These are phyloP conservation scores for Penicillium alfredii DNA, from an alignment of 495 filamentous ascomycete genomes.

Conservation along the genomic window DNA sequence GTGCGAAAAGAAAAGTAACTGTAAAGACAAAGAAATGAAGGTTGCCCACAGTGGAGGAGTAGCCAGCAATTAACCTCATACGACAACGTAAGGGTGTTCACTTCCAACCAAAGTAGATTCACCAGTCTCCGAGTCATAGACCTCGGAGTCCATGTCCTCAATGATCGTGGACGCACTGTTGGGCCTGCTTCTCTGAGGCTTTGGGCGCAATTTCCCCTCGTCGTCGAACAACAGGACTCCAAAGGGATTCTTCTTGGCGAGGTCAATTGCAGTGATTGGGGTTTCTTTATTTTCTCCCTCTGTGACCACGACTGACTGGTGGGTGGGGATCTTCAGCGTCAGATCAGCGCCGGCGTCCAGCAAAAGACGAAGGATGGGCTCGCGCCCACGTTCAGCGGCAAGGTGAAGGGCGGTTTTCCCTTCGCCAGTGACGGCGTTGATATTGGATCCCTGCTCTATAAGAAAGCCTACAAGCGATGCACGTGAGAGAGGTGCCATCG, in stretches of 20 bases:
- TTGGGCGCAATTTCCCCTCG: constrained; percentile 12
- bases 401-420: constrained; percentile 37
- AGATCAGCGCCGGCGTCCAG: constrained; percentile 26
- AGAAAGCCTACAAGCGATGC: constrained; percentile 21
- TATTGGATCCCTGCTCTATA: constrained; percentile 25
- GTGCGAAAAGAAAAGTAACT: too few species aligned
- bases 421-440: constrained; percentile 24
- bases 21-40: too few species aligned
- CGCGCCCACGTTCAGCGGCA: constrained; percentile 28
- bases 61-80: background rate
- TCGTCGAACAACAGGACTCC: constrained; percentile 21
- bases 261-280: constrained; percentile 18
- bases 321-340: constrained; percentile 13
- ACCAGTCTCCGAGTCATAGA: background rate
- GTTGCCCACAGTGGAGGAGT: too few species aligned
- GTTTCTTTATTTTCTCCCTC: background rate
- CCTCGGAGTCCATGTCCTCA: constrained; percentile 13
- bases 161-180: constrained; percentile 19
- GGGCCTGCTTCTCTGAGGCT: constrained; percentile 3
- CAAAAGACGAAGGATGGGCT: constrained; percentile 22
- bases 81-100: background rate
- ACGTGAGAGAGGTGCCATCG: constrained; percentile 11
- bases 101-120: constrained; percentile 10
- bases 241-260: constrained; percentile 21
- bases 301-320: background rate